A percentile compares a stretch with the other conserved stretches of the same genome.
These are phyloP conservation scores for Tylopilus subfusipes DNA, from an alignment of 768 basidiomycete species.

Conservation along the genomic window DNA sequence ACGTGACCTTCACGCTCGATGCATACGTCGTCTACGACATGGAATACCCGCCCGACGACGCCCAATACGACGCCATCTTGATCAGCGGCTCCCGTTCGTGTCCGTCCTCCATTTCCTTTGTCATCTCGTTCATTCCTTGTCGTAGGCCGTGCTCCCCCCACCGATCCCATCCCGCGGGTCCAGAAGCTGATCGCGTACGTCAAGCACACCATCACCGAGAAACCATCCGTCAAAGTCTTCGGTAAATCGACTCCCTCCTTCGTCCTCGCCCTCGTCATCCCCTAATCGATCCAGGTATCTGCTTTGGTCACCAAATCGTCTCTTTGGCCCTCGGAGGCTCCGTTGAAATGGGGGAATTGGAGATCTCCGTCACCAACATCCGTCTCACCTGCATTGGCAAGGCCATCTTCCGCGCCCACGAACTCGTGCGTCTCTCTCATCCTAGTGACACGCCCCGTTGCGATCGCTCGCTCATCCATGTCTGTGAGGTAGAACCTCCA, in stretches of 20 bases:
- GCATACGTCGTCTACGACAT: slow-evolving; percentile 60
- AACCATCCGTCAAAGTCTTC: slow-evolving; percentile 65
- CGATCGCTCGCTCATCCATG: too few species aligned
- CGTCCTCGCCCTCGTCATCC: not conserved
- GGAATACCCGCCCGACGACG: slow-evolving; percentile 56
- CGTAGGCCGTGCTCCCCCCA: slow-evolving; percentile 37
- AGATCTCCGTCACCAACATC: not conserved
- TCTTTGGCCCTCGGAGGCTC: slow-evolving; percentile 68
- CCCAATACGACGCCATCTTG: slow-evolving; percentile 63
- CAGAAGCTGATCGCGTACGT: slow-evolving; percentile 60
- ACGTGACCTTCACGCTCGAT: slow-evolving; percentile 50
- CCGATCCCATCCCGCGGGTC: slow-evolving; percentile 61
- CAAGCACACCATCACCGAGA: slow-evolving; percentile 42
- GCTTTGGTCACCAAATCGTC: slow-evolving; percentile 88
- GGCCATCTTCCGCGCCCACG: not conserved
- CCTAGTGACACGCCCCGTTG: not conserved
- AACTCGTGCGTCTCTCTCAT: not conserved
- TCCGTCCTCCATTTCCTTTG: not conserved
- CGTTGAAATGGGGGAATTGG: slow-evolving; percentile 26
- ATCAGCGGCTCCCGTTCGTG: slow-evolving; percentile 79
- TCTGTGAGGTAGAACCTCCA: not conserved
- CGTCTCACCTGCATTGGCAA: not conserved
- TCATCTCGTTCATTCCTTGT: not conserved
- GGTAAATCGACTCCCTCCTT: slow-evolving; percentile 38
- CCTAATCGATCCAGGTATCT: slow-evolving; percentile 55